Conservation (phyloP, 345 rosid genomes). For the Triadica sebifera region DNA sequence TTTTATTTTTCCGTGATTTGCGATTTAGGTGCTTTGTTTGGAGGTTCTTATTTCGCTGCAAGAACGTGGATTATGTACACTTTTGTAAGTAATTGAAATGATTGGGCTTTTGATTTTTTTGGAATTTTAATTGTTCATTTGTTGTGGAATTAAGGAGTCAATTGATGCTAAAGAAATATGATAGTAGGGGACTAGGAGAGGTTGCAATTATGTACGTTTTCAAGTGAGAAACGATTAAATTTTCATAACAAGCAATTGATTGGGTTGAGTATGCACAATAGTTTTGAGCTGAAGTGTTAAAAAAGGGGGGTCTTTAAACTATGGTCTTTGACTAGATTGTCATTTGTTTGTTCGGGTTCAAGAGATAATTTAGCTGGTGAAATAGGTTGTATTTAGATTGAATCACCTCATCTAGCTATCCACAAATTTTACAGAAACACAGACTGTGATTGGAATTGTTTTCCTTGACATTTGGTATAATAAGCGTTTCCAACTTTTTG, state of each 20-base stretch:
- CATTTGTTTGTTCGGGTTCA: neutral
- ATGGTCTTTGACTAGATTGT: constrained; percentile 44
- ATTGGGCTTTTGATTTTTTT: neutral
- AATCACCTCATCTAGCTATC: neutral
- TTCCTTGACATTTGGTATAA: neutral
- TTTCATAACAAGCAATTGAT: too few species aligned
- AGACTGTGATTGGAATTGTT: too few species aligned
- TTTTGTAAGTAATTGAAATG: neutral
- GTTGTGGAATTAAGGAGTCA: neutral
- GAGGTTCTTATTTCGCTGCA: neutral
- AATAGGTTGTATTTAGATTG: neutral
- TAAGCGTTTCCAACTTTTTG: neutral
- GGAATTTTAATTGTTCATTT: too few species aligned
- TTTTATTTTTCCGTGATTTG: neutral
- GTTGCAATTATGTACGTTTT: neutral
- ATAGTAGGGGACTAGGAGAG: neutral
- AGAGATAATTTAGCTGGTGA: neutral
- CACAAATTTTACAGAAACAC: neutral
- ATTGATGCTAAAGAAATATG: neutral
- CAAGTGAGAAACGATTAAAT: neutral
- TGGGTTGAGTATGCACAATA: neutral
- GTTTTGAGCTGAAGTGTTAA: neutral
- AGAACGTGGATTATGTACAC: neutral
- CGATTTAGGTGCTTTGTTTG: neutral
- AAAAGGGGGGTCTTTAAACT: neutral